phyloP scores from a whole-genome alignment of 2,329 filamentous ascomycete species.

The Penicillium sp. region DNA sequence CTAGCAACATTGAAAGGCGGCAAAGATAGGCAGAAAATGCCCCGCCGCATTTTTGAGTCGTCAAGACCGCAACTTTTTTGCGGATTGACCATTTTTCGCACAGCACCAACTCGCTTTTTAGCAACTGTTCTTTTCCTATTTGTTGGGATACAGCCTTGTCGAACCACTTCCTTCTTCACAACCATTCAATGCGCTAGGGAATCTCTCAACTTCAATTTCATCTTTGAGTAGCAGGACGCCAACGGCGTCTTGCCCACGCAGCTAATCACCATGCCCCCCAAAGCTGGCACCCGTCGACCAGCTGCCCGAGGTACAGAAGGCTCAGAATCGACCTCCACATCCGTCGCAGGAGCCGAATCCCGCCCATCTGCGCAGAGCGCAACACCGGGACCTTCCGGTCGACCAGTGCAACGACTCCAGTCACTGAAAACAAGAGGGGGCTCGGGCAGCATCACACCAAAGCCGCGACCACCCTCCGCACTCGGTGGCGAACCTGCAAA shows the following conservation, averaged over 20 bases:
- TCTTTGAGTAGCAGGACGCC: constrained; percentile 9
- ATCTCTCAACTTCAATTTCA: neutral
- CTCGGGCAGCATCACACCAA: constrained; percentile 34
- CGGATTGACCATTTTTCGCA: neutral
- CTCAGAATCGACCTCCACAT: constrained; percentile 14
- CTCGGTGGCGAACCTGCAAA: constrained; percentile 30
- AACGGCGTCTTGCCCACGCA: constrained; percentile 14
- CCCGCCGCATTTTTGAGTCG: constrained; percentile 22
- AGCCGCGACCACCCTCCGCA: constrained; percentile 19
- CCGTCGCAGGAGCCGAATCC: constrained; percentile 10
- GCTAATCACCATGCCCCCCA: constrained; percentile 31
- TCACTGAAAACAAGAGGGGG: constrained; percentile 39
- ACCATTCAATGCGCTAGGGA: constrained; percentile 1
- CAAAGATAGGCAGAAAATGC: constrained; percentile 9
- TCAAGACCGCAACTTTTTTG: constrained; percentile 20
- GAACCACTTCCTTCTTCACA: neutral
- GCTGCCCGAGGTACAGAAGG: constrained; percentile 17
- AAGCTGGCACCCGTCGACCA: constrained; percentile 27
- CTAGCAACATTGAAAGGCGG: constrained; percentile 7
- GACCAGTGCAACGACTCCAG: constrained; percentile 41
- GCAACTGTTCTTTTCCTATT: neutral
- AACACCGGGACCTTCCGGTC: constrained; percentile 19
- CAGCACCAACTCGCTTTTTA: neutral
- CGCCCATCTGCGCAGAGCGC: constrained; percentile 11
- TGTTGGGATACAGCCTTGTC: neutral